Evolutionary conservation across 2,329 filamentous ascomycete genomes (phyloP), one percentile per base, ranked within the genome.

Genomic region (Trichoderma lentiforme): DNA sequence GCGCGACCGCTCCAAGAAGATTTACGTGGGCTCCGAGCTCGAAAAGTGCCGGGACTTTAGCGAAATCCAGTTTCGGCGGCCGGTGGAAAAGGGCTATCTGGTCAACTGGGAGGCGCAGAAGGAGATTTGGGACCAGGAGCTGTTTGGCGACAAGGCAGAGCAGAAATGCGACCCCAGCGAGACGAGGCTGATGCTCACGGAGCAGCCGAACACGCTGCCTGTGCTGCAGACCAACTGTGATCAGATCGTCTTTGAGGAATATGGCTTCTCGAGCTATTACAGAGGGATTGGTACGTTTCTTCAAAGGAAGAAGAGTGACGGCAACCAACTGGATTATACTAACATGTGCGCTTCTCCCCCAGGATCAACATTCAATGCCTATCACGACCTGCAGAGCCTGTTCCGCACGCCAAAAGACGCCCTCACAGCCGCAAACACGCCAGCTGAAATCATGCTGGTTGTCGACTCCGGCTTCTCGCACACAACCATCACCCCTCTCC

Each of bases 41-140:
- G 88, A 91, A 9, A 87, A 89, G 72, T 97, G 95, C 81, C 91
- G 88, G 74, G 95, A 99, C 79, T 97, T 94, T 84, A 94, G 94
- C 75, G 95, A 98, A 80, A 89, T 97, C 24, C 88, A 89, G 9
- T 97, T 98, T 78, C 89, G 95, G 1, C 87, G 95, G 0, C 96
- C 96, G 0, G 93, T 98, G 1, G 96, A 99, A 81, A 97, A 95
- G 81, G 96, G 96, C 8, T 98, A 93, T 79, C 86, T 98, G 64
- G 95, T 98, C 73, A 98, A 95, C 79, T 99, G 96, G 96, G 96
- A 99, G 81, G 91, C 92, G 0, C 90, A 99, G 83, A 95, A 93
- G 82, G 95, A 96, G 78, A 93, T 99, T 66, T 99, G 96, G 96
- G 94, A 98, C 78, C 90, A 91, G 76, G 91, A 95, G 73, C 93